Evolutionary conservation across 768 basidiomycete genomes (phyloP).

Genomic region (Termitomyces sp.): DNA sequence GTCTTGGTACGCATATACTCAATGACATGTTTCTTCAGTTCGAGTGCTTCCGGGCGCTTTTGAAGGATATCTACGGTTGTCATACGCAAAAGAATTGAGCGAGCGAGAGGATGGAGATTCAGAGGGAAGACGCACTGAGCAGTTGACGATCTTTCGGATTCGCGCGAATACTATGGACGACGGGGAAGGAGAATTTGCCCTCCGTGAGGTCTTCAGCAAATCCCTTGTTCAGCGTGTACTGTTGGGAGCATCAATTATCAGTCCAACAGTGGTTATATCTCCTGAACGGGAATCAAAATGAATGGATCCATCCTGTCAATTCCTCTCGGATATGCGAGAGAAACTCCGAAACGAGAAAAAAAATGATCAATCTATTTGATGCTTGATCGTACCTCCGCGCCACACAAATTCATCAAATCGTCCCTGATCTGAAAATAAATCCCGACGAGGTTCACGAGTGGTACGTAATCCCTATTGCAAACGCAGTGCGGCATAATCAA

Average conservation of each 20-base stretch:
- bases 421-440: constrained; percentile 93
- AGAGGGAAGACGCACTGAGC: constrained; percentile 52
- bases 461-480: not conserved
- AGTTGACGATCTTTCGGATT: constrained; percentile 73
- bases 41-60: constrained; percentile 77
- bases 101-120: not conserved
- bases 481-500: not conserved
- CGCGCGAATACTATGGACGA: constrained; percentile 84
- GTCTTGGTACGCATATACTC: constrained; percentile 72
- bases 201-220: constrained; percentile 94
- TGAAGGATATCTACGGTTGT: constrained; percentile 69
- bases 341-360: not conserved
- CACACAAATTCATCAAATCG: constrained; percentile 94
- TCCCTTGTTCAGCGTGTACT: constrained; percentile 84
- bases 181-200: constrained; percentile 96
- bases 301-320: not conserved
- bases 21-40: constrained; percentile 77
- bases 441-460: constrained; percentile 20
- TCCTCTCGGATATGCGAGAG: not conserved
- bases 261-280: not conserved
- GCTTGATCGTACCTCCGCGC: constrained; percentile 51
- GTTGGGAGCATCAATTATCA: not conserved
- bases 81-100: not conserved
- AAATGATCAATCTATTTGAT: not conserved
- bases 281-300: not conserved